Conservation (phyloP, 2,329 filamentous ascomycete species). For the Cytospora paraplurivora region DNA sequence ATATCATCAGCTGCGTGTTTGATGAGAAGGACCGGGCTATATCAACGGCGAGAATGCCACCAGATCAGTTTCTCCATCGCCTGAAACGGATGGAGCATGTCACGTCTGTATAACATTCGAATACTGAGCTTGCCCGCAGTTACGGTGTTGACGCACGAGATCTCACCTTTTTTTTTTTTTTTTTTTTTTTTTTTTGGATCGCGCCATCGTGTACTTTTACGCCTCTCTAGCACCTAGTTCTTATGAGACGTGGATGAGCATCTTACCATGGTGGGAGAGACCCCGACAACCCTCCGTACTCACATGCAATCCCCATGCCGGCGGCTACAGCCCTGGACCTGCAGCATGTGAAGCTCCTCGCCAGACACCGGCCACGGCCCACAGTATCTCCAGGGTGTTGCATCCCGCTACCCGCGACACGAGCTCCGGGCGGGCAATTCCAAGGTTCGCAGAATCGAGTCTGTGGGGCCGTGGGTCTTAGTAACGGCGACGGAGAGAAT, state of each 20-base stretch:
- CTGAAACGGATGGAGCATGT: conserved; percentile 15
- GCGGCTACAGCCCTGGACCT: neutral
- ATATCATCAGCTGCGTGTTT: neutral
- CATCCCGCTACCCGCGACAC: conserved; percentile 8
- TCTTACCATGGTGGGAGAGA: conserved; percentile 24
- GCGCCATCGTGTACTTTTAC: conserved; percentile 17
- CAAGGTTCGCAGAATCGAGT: neutral
- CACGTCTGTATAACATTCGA: conserved; percentile 5
- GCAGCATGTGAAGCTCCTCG: conserved; percentile 17
- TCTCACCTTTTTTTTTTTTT: neutral
- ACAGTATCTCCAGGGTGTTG: neutral
- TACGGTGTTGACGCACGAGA: conserved; percentile 7
- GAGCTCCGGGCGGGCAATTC: conserved; percentile 5
- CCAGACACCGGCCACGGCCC: neutral
- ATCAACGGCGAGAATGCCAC: neutral
- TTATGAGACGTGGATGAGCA: conserved; percentile 21
- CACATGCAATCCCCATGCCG: neutral
- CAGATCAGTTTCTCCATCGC: neutral
- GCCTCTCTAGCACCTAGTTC: conserved; percentile 15
- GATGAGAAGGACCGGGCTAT: neutral
- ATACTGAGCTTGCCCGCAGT: conserved; percentile 23
- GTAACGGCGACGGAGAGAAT: conserved; percentile 14
- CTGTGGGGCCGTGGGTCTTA: conserved; percentile 6
- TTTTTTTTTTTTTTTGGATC: conserved; percentile 1
- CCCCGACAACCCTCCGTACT: conserved; percentile 6